Evolutionary conservation across 2,329 filamentous ascomycete species (phyloP), one percentile per base, ranked within the genome.

Genomic region (Purpureocillium lavendulum): DNA sequence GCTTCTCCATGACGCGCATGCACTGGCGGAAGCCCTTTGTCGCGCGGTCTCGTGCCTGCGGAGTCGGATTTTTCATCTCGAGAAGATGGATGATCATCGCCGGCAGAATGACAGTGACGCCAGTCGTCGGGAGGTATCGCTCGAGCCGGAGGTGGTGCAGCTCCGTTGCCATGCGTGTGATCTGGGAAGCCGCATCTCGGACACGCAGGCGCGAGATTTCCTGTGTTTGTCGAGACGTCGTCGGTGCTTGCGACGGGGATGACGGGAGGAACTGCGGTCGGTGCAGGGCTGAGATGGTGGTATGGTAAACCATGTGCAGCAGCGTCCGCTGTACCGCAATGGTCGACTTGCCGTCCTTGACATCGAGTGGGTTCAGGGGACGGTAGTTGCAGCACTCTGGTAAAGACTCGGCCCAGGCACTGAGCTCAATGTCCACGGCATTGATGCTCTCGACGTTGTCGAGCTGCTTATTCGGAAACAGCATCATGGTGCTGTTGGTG

Each of bases 41-140:
- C 35, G 86, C 88, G 32, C 77, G 72, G 43, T 84, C 75, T 14
- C 87, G 79, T 4, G 83, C 80, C 40, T 80, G 76, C 13, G 79
- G 75, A 39, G 85, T 78, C 5, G 80, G 82, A 28, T 86, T 87
- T 59, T 94, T 94, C 73, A 95, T 90, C 58, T 95, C 87, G 7
- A 95, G 75, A 14, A 96, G 74, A 55, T 95, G 89, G 40, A 94
- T 94, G 50, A 95, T 94, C 66, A 95, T 90, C 15, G 89, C 88
- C 0, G 89, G 89, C 2, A 95, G 75, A 5, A 96, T 80, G 31
- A 94, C 87, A 0, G 89, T 95, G 9, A 95, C 88, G 30, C 88
- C 88, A 0, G 87, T 90, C 0, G 88, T 95, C 2, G 89, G 88
- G 8, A 95, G 74, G 53, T 80, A 94, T 41, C 75, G 77, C 45